phyloP scores from a whole-genome alignment of 2,329 filamentous ascomycete genomes.

The Microthyrium microscopicum region DNA sequence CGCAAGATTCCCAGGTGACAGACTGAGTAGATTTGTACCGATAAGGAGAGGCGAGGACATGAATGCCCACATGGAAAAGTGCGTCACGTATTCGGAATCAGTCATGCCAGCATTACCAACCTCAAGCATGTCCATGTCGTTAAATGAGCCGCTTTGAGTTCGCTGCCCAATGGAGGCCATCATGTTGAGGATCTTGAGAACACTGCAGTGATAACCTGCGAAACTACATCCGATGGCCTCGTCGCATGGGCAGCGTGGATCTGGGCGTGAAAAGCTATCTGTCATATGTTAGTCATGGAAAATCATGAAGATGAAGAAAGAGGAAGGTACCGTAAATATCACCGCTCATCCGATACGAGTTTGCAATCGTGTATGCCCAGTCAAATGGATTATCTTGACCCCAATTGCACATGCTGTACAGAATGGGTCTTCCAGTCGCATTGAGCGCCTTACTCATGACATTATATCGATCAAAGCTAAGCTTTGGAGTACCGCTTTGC shows the following conservation, averaged over 20 bases:
- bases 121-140: constrained; percentile 33
- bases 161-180: constrained; percentile 25
- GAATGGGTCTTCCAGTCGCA: constrained; percentile 26
- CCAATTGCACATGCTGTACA: constrained; percentile 35
- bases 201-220: constrained; percentile 31
- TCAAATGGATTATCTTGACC: constrained; percentile 23
- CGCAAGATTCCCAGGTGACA: constrained; percentile 25
- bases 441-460: constrained; percentile 32
- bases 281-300: too few species aligned
- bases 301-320: too few species aligned
- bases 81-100: constrained; percentile 27
- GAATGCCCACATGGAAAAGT: constrained; percentile 34
- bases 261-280: constrained; percentile 22
- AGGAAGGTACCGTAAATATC: constrained; percentile 32
- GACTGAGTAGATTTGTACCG: constrained; percentile 26
- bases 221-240: constrained; percentile 25
- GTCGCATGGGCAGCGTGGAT: constrained; percentile 25
- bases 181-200: constrained; percentile 35
- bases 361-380: constrained; percentile 30
- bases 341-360: constrained; percentile 29
- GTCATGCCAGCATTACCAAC: constrained; percentile 25
- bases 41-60: constrained; percentile 31
- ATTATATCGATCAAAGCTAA: constrained; percentile 31
- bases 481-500: constrained; percentile 29
- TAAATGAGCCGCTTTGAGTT: constrained; percentile 27